phyloP scores from a whole-genome alignment of 2,329 filamentous ascomycete species.

The Ceratocystis diversiconidia region DNA sequence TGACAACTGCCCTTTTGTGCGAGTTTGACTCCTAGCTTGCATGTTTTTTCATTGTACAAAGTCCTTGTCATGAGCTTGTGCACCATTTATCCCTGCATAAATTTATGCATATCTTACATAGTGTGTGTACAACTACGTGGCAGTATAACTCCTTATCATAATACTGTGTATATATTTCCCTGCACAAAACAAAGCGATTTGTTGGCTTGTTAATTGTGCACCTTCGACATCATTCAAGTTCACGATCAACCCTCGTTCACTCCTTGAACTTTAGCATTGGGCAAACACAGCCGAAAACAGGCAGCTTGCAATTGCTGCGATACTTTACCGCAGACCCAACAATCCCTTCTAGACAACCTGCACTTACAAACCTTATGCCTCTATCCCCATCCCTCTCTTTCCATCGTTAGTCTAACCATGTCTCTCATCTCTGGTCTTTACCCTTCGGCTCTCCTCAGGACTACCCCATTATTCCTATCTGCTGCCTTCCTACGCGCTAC shows the following conservation, averaged over 20 bases:
- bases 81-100: background rate
- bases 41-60: background rate
- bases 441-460: slow-evolving; percentile 13
- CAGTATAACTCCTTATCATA: background rate
- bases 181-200: background rate
- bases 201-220: background rate
- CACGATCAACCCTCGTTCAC: background rate
- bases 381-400: background rate
- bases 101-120: background rate
- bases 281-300: background rate
- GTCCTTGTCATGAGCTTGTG: background rate
- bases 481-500: slow-evolving; percentile 51
- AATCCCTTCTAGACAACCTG: background rate
- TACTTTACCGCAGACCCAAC: background rate
- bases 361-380: background rate
- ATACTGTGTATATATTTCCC: background rate
- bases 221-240: background rate
- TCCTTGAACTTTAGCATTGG: no score
- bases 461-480: slow-evolving; percentile 35
- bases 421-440: slow-evolving; percentile 11
- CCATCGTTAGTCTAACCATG: slow-evolving; percentile 6
- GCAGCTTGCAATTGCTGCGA: background rate
- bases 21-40: background rate
- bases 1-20: background rate
- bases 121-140: no score